Percentiles rank a stretch among this genome's conserved stretches.
These are phyloP conservation scores for Morella rubra DNA, from an alignment of 306 rosid species.

Conservation along the genomic window DNA sequence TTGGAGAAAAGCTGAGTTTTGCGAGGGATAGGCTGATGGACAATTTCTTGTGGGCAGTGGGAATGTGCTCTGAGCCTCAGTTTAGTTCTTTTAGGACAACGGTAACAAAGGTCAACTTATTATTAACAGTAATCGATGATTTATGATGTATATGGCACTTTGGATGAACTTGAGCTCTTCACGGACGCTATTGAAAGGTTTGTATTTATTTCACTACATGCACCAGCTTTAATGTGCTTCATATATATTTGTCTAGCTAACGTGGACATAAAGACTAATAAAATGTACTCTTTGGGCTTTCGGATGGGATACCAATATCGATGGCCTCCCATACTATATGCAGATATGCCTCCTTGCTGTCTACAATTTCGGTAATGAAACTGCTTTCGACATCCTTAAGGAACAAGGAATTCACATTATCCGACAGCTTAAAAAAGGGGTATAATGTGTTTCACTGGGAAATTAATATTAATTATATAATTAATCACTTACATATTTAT, in stretches of 20 bases:
- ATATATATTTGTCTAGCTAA: neutral
- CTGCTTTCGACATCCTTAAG: neutral
- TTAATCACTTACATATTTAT: neutral
- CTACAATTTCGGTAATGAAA: neutral
- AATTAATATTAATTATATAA: neutral
- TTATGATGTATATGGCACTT: neutral
- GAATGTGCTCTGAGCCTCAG: neutral
- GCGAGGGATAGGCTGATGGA: constrained; percentile 20
- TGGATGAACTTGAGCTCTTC: constrained; percentile 5
- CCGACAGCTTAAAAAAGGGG: neutral
- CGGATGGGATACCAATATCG: neutral
- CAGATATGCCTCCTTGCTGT: neutral
- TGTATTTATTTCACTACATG: neutral
- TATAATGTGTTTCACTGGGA: neutral
- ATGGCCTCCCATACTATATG: constrained; percentile 2
- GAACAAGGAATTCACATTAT: neutral
- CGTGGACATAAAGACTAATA: neutral
- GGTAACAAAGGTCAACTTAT: neutral
- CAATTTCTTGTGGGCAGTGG: constrained; percentile 19
- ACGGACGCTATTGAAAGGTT: constrained; percentile 5
- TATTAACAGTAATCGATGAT: constrained; percentile 6
- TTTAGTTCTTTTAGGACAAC: constrained; percentile 2
- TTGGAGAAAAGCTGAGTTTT: constrained; percentile 22
- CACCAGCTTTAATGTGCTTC: neutral
- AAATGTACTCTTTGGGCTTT: neutral